Evolutionary conservation across 805 yeast genomes (phyloP).

Genomic region (Candida piceae): DNA sequence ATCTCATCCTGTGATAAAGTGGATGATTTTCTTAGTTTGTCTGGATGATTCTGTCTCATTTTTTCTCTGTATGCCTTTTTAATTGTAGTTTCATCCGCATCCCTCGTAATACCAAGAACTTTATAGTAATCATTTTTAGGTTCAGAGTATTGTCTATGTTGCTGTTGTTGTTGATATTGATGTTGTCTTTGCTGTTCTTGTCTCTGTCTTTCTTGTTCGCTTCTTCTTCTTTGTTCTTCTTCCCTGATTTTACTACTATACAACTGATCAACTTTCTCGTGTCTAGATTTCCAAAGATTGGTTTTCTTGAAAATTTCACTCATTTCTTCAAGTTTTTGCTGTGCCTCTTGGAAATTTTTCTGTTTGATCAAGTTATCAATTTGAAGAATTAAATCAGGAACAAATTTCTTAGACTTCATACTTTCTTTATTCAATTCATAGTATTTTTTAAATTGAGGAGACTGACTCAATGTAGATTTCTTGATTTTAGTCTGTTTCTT

Average conservation of each 20-base stretch:
- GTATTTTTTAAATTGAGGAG: constrained; percentile 8
- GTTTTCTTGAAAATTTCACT: constrained; percentile 36
- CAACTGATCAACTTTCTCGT: constrained; percentile 16
- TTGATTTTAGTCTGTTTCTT: constrained; percentile 5
- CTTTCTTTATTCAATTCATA: constrained; percentile 1
- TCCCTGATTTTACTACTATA: constrained; percentile 29
- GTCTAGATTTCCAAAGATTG: constrained; percentile 32
- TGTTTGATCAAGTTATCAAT: constrained; percentile 14
- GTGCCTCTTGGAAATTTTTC: constrained; percentile 34
- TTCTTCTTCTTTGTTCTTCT: constrained; percentile 31
- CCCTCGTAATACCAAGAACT: constrained; percentile 58
- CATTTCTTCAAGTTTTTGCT: constrained; percentile 31
- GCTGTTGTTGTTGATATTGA: constrained; percentile 33
- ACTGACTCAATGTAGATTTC: constrained; percentile 2
- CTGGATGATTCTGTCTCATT: constrained; percentile 86
- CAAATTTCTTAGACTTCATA: constrained; percentile 2
- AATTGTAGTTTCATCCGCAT: constrained; percentile 68
- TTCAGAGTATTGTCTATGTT: constrained; percentile 28
- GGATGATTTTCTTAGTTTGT: constrained; percentile 60
- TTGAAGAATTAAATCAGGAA: constrained; percentile 11
- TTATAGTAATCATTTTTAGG: constrained; percentile 67
- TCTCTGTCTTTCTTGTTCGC: constrained; percentile 36
- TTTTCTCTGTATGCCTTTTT: constrained; percentile 76
- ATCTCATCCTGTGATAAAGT: constrained; percentile 63
- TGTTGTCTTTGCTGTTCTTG: constrained; percentile 38